phyloP scores from a whole-genome alignment of 768 basidiomycete species.

The Collybia nuda region DNA sequence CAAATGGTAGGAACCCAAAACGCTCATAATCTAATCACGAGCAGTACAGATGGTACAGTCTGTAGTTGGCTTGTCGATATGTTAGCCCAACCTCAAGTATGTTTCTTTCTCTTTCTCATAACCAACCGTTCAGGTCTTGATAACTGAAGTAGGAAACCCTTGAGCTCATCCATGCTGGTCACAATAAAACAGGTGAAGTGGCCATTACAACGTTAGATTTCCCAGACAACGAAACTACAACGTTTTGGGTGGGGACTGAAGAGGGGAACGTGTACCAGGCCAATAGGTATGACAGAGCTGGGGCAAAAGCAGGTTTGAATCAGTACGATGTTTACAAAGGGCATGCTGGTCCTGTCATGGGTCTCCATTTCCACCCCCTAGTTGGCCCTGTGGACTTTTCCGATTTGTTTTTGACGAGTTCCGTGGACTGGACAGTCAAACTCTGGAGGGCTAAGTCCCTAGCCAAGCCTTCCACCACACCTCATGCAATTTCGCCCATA shows the following conservation, averaged over 20 bases:
- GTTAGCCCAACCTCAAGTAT: conserved; percentile 95
- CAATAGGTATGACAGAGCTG: conserved; percentile 94
- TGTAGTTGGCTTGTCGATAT: conserved; percentile 99
- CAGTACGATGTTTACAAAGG: conserved; percentile 91
- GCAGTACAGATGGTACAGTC: conserved; percentile 95
- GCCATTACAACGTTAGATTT: conserved; percentile 93
- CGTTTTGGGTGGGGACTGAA: conserved; percentile 98
- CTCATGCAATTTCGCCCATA: conserved; percentile 65
- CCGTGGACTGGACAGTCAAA: conserved; percentile 98
- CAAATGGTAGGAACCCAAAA: conserved; percentile 99
- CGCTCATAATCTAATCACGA: conserved; percentile 95
- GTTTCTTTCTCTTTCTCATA: conserved; percentile 2
- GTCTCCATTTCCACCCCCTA: conserved; percentile 91
- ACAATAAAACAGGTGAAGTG: conserved; percentile 97
- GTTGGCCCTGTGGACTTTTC: conserved; percentile 92
- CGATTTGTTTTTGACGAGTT: conserved; percentile 90
- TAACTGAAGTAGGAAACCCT: conserved; percentile 75
- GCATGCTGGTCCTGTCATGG: conserved; percentile 92
- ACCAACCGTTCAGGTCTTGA: background rate
- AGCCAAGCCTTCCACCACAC: conserved; percentile 67
- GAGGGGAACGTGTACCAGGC: conserved; percentile 98
- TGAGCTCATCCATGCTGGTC: conserved; percentile 83
- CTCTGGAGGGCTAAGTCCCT: conserved; percentile 86
- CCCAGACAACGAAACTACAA: conserved; percentile 93
- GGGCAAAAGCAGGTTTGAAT: conserved; percentile 93